Conservation (phyloP, 148 eudicot genomes). For the Bassia scoparia region DNA sequence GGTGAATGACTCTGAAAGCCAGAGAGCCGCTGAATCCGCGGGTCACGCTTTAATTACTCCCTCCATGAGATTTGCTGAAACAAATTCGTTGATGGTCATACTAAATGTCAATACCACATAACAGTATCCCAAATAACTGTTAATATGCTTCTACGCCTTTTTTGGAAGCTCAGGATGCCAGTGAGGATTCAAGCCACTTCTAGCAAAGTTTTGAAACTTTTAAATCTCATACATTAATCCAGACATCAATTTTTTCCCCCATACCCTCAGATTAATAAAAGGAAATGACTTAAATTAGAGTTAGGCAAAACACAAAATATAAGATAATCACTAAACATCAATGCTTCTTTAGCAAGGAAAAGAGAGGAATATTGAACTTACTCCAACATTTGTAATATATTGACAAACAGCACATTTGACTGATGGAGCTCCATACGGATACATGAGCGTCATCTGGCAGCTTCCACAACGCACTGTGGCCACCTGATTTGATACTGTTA, state of each 20-base stretch:
- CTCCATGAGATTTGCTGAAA: neutral
- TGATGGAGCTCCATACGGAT: slow-evolving; percentile 84
- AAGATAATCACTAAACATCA: too few relatives aligned
- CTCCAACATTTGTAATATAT: slow-evolving; percentile 64
- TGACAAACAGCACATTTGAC: slow-evolving; percentile 95
- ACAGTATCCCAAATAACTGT: too few relatives aligned
- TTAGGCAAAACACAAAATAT: too few relatives aligned
- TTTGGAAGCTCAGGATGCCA: too few relatives aligned
- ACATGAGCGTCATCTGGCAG: slow-evolving; percentile 73
- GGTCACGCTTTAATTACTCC: neutral
- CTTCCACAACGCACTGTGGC: slow-evolving; percentile 79
- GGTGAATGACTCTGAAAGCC: neutral
- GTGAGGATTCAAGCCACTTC: too few relatives aligned
- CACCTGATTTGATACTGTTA: slow-evolving; percentile 49
- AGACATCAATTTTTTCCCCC: too few relatives aligned
- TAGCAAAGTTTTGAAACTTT: too few relatives aligned
- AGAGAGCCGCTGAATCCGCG: neutral
- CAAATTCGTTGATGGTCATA: neutral
- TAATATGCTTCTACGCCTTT: too few relatives aligned
- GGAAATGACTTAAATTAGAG: neutral
- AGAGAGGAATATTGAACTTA: slow-evolving; percentile 33
- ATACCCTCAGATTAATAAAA: neutral
- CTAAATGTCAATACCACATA: neutral
- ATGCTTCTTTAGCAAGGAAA: too few relatives aligned
- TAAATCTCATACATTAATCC: too few relatives aligned